Conservation (phyloP, 208 protist species). For the Histomonas meleagridis region DNA sequence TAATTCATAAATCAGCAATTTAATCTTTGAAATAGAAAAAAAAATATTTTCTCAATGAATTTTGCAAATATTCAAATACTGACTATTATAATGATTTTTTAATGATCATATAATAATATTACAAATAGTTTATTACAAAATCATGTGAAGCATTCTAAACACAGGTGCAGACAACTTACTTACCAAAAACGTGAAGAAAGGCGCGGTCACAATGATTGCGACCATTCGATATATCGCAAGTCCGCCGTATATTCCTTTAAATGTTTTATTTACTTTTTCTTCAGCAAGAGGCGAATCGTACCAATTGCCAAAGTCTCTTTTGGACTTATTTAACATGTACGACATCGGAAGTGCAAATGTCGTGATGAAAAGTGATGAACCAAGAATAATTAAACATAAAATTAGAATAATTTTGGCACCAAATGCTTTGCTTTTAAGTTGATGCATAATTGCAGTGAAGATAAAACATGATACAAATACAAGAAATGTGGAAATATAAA, state of each 20-base stretch:
- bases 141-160: no score
- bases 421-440: background rate
- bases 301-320: background rate
- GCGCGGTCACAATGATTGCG: no score
- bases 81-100: no score
- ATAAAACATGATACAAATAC: background rate
- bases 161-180: no score
- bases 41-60: no score
- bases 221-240: no score
- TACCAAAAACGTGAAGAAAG: no score
- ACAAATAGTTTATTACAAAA: no score
- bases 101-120: no score
- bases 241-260: background rate
- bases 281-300: background rate
- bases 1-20: no score
- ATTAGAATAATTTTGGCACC: background rate
- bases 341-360: background rate
- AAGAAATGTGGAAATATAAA: background rate
- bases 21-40: no score
- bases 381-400: background rate
- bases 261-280: background rate
- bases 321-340: background rate
- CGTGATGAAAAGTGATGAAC: background rate
- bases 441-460: background rate
- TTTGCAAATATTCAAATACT: no score